Evolutionary conservation across 179 eudicot species (phyloP).

Genomic region (Heliamphora pulchella): DNA sequence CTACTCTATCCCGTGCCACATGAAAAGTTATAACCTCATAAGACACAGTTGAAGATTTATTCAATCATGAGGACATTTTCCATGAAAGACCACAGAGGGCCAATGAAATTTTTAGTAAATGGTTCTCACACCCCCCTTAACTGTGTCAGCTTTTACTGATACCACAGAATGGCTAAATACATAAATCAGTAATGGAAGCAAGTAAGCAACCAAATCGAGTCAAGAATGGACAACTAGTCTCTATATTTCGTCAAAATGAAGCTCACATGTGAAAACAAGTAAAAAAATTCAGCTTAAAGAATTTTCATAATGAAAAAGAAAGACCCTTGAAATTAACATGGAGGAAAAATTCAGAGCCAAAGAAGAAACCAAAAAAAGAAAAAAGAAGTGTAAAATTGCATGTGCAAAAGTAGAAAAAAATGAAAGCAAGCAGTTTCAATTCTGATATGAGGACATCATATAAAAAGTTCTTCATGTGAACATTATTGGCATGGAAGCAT

Average conservation of each 20-base stretch:
- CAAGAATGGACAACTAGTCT: neutral
- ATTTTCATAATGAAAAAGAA: neutral
- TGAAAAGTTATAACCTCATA: neutral
- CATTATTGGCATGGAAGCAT: constrained; percentile 3
- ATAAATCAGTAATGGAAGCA: neutral
- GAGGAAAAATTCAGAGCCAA: neutral
- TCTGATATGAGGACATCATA: neutral
- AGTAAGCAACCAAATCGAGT: neutral
- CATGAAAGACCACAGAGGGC: neutral
- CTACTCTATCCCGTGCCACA: neutral
- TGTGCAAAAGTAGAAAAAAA: neutral
- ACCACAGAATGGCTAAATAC: neutral
- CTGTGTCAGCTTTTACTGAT: neutral
- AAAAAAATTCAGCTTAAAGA: neutral
- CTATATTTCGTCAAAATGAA: neutral
- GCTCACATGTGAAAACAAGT: neutral
- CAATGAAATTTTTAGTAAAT: neutral
- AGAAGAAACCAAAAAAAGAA: neutral
- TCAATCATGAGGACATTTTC: neutral
- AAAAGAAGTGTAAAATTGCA: neutral
- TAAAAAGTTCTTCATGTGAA: neutral
- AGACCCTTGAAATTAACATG: neutral
- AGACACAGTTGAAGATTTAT: neutral
- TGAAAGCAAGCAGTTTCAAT: constrained; percentile 3
- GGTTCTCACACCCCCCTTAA: neutral